Evolutionary conservation across 768 basidiomycete genomes (phyloP).

Genomic region (Chalciporus sphaerocephalus): DNA sequence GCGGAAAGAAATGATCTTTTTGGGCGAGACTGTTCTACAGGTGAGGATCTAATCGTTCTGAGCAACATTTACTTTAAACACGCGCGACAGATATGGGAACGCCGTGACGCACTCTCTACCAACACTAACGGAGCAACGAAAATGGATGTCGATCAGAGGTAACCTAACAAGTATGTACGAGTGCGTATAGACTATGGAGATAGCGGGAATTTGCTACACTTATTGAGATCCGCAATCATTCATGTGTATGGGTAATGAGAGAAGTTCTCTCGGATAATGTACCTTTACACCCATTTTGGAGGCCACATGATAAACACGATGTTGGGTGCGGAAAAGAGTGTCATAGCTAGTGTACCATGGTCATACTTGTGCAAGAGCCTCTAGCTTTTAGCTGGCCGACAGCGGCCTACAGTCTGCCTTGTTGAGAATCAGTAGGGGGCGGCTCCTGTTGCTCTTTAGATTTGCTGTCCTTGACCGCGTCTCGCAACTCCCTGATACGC

Average conservation of each 20-base stretch:
- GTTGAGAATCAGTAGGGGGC: slow-evolving; percentile 1
- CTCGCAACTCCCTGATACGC: slow-evolving; percentile 11
- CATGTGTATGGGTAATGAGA: slow-evolving; percentile 10
- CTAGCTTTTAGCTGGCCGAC: neutral
- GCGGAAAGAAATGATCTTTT: slow-evolving; percentile 95
- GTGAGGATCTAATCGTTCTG: slow-evolving; percentile 37
- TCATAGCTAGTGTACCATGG: neutral
- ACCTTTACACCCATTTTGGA: slow-evolving; percentile 10
- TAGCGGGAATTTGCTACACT: slow-evolving; percentile 25
- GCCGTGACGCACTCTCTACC: slow-evolving; percentile 32
- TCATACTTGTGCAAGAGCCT: neutral
- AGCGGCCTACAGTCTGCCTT: slow-evolving; percentile 10
- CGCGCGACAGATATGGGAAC: slow-evolving; percentile 57
- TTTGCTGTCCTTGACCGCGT: neutral
- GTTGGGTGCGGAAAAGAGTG: neutral
- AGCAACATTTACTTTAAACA: slow-evolving; percentile 11
- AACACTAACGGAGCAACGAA: slow-evolving; percentile 16
- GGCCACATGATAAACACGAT: slow-evolving; percentile 12
- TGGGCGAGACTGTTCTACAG: slow-evolving; percentile 96
- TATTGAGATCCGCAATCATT: slow-evolving; percentile 14
- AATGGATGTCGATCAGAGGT: slow-evolving; percentile 34
- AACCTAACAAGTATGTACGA: slow-evolving; percentile 3
- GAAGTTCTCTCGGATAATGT: slow-evolving; percentile 8
- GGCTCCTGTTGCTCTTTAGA: slow-evolving; percentile 3
- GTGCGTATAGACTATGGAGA: slow-evolving; percentile 24